Conservation (phyloP, 2,329 filamentous ascomycete genomes). For the Intubia oerlemansii region DNA sequence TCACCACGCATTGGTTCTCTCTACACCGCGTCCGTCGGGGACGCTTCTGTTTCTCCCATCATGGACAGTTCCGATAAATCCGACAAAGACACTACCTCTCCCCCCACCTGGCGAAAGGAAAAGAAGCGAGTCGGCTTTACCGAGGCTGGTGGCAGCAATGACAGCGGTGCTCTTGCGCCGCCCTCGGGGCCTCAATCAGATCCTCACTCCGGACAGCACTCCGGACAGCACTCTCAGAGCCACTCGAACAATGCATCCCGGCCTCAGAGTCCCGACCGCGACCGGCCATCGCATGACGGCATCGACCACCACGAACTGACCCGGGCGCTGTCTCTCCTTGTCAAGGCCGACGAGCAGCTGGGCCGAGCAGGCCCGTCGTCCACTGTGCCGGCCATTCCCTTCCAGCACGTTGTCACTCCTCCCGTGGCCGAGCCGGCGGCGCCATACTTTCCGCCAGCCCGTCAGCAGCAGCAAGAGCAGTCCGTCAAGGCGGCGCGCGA, state of each 20-base stretch:
- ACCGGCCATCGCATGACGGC: conserved; percentile 4
- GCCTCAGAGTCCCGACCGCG: too few species aligned
- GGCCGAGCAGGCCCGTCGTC: background rate
- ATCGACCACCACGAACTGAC: conserved; percentile 8
- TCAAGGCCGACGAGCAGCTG: conserved; percentile 2
- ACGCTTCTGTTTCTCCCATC: too few species aligned
- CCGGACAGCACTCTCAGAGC: background rate
- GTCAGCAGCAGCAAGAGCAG: conserved; percentile 7
- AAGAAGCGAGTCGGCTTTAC: conserved; percentile 10
- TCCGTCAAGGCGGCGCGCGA: conserved; percentile 15
- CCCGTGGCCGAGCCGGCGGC: conserved; percentile 3
- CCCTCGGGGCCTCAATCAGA: background rate
- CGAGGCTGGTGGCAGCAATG: too few species aligned
- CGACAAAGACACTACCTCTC: too few species aligned
- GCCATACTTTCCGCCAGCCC: conserved; percentile 5
- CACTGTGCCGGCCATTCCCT: too few species aligned
- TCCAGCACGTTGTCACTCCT: too few species aligned
- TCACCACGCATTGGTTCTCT: too few species aligned
- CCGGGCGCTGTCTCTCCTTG: conserved; percentile 5
- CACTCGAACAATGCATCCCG: too few species aligned
- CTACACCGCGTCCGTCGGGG: too few species aligned
- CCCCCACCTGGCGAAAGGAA: too few species aligned
- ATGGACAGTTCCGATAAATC: too few species aligned
- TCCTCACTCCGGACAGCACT: background rate
- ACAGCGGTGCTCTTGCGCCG: conserved; percentile 1